A percentile compares a stretch with the other conserved stretches of the same genome.
Conservation (phyloP, 305 asterid genomes). For the Fraxinus paxiana region DNA sequence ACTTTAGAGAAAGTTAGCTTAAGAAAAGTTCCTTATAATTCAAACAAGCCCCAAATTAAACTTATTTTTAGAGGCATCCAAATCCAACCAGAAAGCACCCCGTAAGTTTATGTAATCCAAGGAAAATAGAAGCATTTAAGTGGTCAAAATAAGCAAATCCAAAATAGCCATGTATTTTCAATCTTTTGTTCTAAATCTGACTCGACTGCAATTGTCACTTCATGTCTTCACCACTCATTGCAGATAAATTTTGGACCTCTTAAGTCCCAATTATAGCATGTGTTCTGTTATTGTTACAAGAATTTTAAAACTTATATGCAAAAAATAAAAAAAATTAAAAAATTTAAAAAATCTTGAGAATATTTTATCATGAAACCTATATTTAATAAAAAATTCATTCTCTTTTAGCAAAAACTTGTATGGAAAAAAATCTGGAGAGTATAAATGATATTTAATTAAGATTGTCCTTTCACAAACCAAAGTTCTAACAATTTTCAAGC, state of each 20-base stretch:
- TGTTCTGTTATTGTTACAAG: background rate
- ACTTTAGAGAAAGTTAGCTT: no score
- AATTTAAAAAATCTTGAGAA: background rate
- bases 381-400: no score
- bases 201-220: background rate
- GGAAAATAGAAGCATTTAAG: slow-evolving; percentile 23
- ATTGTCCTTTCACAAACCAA: no score
- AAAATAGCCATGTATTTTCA: background rate
- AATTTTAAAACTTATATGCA: background rate
- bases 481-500: no score
- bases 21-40: no score
- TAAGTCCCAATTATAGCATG: background rate
- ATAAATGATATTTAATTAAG: no score
- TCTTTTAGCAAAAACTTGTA: no score
- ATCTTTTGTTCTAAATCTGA: background rate
- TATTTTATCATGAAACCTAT: no score
- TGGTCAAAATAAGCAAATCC: slow-evolving; percentile 20
- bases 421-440: no score
- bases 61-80: background rate
- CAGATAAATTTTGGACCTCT: background rate
- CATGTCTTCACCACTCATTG: background rate
- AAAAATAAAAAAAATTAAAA: no score
- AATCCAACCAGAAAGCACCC: background rate
- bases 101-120: background rate
- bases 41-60: background rate